A percentile compares a stretch with the other conserved stretches of the same genome.
phyloP scores from a whole-genome alignment of 2,329 filamentous ascomycete genomes.

The Calonectria pseudoturangicola region DNA sequence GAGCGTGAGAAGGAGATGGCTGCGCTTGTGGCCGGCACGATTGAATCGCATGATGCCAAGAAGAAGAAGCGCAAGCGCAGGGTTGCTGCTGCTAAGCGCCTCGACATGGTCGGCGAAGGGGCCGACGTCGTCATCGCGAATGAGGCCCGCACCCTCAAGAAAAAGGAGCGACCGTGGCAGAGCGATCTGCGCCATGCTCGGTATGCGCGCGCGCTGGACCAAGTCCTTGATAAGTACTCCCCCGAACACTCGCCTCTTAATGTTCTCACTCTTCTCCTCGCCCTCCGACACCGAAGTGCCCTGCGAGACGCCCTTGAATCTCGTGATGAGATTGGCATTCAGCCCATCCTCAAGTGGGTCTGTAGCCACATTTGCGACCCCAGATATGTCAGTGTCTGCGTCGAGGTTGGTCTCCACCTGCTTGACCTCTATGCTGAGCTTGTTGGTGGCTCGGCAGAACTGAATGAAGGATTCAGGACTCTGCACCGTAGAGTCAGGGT shows the following conservation, averaged over 20 bases:
- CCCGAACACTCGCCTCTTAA: slow-evolving; percentile 75
- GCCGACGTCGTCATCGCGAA: slow-evolving; percentile 93
- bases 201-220: slow-evolving; percentile 86
- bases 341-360: slow-evolving; percentile 90
- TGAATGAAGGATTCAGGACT: slow-evolving; percentile 81
- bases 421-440: slow-evolving; percentile 92
- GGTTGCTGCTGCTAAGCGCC: slow-evolving; percentile 67
- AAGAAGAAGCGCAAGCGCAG: slow-evolving; percentile 80
- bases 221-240: slow-evolving; percentile 76
- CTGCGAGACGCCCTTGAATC: slow-evolving; percentile 86
- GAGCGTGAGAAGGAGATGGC: slow-evolving; percentile 91
- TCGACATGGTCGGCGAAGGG: slow-evolving; percentile 89
- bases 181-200: slow-evolving; percentile 84
- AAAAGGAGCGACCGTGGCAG: slow-evolving; percentile 86
- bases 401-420: slow-evolving; percentile 87
- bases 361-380: slow-evolving; percentile 88
- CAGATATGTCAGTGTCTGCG: slow-evolving; percentile 85
- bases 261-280: slow-evolving; percentile 86
- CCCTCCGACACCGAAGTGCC: slow-evolving; percentile 90
- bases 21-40: slow-evolving; percentile 84
- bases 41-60: slow-evolving; percentile 85
- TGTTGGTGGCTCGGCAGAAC: slow-evolving; percentile 81
- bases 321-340: slow-evolving; percentile 86
- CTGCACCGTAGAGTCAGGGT: slow-evolving; percentile 82
- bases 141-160: slow-evolving; percentile 69